Base-by-base conservation (phyloP, 768 basidiomycete species). In the Serendipita sp. region DNA sequence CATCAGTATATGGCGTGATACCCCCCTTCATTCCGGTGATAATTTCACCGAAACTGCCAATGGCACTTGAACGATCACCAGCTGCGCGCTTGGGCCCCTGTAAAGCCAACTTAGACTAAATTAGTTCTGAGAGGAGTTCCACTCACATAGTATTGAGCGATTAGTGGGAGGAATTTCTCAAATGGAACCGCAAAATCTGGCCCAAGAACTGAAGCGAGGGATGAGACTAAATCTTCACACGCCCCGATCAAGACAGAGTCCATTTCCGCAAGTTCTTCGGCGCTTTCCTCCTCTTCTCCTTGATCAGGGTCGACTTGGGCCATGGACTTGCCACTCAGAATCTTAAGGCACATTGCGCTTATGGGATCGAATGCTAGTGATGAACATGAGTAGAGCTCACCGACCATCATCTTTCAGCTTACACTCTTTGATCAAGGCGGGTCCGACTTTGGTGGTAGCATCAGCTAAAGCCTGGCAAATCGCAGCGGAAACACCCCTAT, bases 291-390 rank as follows among this genome's bases (percentile, higher is more conserved):
- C 3, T 80, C 80, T 66, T 91, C 90, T 67, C 92, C 92, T 66
- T 89, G 88, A 70, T 95, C 93, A 51, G 93, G 91, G 69, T 95
- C 92, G 72, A 93, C 88, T 73, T 99, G 96, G 75, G 95, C 98
- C 67, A 91, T 81, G 0, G 93, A 90, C 75, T 95, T 96, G 73
- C 92, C 88, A 71, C 93, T 90, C 45, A 99, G 79, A 66, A 99
- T 83, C 69, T 90, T 84, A 62, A 85, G 75, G 50, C 90, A 85
- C 64, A 93, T 88, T 62, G 76, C 82, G 71, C 86, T 91, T 68
- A 99, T 79, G 34, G 77, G 74, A 42, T 95, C 86, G 44, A 88
- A 76, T 66, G 86, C 87, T 90, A 61, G 31, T 34, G 34, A 28
- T 17, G 30, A 44, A 26, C 28, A 13, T 51, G 22, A 24, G 53